These are phyloP conservation scores for Coemansia umbellata DNA, from an alignment of 192 early-diverging fungal species.

Conservation along the genomic window DNA sequence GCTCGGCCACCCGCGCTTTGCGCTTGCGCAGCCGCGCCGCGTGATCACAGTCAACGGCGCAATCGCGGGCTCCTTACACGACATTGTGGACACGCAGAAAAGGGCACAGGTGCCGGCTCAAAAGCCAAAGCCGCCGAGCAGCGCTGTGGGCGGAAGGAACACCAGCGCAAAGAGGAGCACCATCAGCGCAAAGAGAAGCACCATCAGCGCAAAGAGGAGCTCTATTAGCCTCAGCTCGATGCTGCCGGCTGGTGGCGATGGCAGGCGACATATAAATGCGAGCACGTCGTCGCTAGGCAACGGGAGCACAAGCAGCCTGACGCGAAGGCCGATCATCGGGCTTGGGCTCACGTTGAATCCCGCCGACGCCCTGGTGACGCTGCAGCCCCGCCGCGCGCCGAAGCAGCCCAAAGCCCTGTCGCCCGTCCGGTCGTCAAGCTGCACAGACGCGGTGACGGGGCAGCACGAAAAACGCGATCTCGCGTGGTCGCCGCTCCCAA, in stretches of 20 bases:
- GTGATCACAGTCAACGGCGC: slow-evolving; percentile 11
- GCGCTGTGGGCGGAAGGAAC: background rate
- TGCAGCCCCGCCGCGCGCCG: slow-evolving; percentile 12
- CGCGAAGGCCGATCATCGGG: slow-evolving; percentile 34
- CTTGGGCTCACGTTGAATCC: slow-evolving; percentile 44
- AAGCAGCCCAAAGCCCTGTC: background rate
- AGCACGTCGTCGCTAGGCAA: background rate
- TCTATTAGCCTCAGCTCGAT: slow-evolving; percentile 20
- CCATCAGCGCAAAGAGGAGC: background rate
- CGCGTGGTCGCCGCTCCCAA: background rate
- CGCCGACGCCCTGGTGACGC: slow-evolving; percentile 25
- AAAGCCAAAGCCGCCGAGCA: too few relatives aligned
- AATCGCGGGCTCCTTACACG: slow-evolving; percentile 1
- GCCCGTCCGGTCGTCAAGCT: background rate
- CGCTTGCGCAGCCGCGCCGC: slow-evolving; percentile 33
- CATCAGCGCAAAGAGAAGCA: background rate
- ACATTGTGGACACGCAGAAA: too few relatives aligned
- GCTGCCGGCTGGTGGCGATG: background rate
- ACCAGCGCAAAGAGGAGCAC: background rate
- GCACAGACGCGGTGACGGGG: too few relatives aligned
- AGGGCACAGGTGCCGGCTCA: too few relatives aligned
- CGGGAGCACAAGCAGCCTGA: background rate
- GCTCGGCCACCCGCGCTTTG: slow-evolving; percentile 25
- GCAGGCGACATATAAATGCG: background rate
- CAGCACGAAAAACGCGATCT: background rate